Percentiles rank a stretch among this genome's conserved stretches.
Evolutionary conservation across 2,329 filamentous ascomycete species (phyloP).

Genomic region (Paecilomyces fulvus): DNA sequence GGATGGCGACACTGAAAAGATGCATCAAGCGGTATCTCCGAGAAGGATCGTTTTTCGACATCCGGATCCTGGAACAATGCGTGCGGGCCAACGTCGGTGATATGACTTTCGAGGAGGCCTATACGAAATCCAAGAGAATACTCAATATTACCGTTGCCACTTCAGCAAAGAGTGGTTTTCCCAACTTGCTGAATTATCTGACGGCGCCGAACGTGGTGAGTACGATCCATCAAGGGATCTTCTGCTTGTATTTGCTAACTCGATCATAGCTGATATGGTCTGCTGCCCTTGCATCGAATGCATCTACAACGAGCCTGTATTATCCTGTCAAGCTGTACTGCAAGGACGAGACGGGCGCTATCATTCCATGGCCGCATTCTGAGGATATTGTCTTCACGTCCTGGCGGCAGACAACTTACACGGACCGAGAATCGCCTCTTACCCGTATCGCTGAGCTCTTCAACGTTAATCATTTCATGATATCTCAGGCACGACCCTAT

Average conservation of each 20-base stretch:
- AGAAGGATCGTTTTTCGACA: conserved; percentile 78
- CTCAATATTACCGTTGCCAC: conserved; percentile 88
- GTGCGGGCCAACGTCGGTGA: conserved; percentile 80
- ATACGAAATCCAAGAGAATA: conserved; percentile 71
- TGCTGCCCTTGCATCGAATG: conserved; percentile 34
- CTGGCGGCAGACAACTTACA: conserved; percentile 58
- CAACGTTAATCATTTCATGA: conserved; percentile 92
- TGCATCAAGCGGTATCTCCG: conserved; percentile 60
- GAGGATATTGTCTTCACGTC: conserved; percentile 57
- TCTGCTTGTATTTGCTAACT: not conserved
- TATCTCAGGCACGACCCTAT: conserved; percentile 86
- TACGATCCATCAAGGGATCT: conserved; percentile 19
- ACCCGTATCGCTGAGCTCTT: conserved; percentile 71
- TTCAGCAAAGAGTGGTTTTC: conserved; percentile 63
- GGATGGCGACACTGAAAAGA: conserved; percentile 53
- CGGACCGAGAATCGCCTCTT: conserved; percentile 59
- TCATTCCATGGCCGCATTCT: conserved; percentile 63
- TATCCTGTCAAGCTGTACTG: conserved; percentile 62
- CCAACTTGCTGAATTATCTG: conserved; percentile 81
- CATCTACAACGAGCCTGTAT: conserved; percentile 53
- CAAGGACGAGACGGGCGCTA: conserved; percentile 64
- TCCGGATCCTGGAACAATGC: conserved; percentile 71
- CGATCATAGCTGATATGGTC: conserved; percentile 51
- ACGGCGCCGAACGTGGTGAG: conserved; percentile 86
- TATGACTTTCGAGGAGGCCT: conserved; percentile 88